These are phyloP conservation scores for Jamesozyma rosinii DNA, from an alignment of 805 yeast species.

Conservation along the genomic window DNA sequence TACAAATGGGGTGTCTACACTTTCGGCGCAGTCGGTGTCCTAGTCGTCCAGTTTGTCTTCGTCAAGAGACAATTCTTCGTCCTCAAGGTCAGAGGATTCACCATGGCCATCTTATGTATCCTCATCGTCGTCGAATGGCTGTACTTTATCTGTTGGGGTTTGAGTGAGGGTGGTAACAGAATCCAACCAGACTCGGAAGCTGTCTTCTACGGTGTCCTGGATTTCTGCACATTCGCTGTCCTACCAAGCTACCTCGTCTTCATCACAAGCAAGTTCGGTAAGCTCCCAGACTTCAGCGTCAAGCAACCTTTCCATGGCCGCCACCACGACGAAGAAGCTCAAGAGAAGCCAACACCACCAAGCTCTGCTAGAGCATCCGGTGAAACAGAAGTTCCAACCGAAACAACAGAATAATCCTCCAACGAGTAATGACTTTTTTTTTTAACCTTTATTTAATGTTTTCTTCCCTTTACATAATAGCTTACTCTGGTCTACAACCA, in stretches of 20 bases:
- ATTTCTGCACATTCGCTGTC: slow-evolving; percentile 35
- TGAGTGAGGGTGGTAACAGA: slow-evolving; percentile 47
- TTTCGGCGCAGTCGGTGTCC: slow-evolving; percentile 39
- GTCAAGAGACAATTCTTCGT: slow-evolving; percentile 26
- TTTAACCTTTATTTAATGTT: too few relatives aligned
- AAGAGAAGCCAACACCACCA: slow-evolving; percentile 9
- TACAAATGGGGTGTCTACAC: slow-evolving; percentile 67
- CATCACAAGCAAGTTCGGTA: slow-evolving; percentile 3
- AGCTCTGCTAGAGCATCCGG: slow-evolving; percentile 28
- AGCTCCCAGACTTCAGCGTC: neutral
- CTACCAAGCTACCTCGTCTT: slow-evolving; percentile 33
- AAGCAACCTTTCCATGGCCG: neutral
- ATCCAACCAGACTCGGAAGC: slow-evolving; percentile 48
- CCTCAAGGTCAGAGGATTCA: slow-evolving; percentile 9
- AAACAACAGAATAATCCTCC: too few relatives aligned
- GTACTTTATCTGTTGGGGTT: slow-evolving; percentile 43
- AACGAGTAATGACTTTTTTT: too few relatives aligned
- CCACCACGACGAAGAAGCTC: slow-evolving; percentile 1
- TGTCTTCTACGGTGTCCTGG: slow-evolving; percentile 46
- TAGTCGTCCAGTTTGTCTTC: slow-evolving; percentile 31
- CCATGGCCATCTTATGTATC: neutral
- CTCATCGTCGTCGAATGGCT: slow-evolving; percentile 29
- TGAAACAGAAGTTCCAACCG: slow-evolving; percentile 27
- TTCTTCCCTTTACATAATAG: too few relatives aligned
- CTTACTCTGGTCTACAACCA: too few relatives aligned